Evolutionary conservation across 2,329 filamentous ascomycete species (phyloP).

Genomic region (Emergomyces orientalis): DNA sequence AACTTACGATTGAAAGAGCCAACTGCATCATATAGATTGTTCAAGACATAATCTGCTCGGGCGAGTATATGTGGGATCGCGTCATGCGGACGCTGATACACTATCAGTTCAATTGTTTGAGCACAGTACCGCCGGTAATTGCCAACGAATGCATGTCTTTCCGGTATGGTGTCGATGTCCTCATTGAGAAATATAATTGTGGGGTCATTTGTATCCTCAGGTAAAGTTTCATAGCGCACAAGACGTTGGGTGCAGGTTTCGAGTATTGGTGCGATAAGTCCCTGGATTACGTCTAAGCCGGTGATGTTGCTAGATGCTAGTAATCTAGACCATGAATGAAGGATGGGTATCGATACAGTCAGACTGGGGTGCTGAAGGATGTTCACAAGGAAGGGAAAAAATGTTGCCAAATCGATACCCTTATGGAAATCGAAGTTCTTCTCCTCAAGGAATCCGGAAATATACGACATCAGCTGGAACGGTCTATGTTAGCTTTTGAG

Average conservation of each 20-base stretch:
- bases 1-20: slow-evolving; percentile 56
- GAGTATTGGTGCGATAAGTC: slow-evolving; percentile 63
- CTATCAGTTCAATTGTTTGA: slow-evolving; percentile 77
- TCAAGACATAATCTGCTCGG: slow-evolving; percentile 63
- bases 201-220: slow-evolving; percentile 69
- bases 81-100: slow-evolving; percentile 70
- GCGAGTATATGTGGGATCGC: slow-evolving; percentile 80
- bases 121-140: slow-evolving; percentile 91
- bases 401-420: slow-evolving; percentile 58
- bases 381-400: slow-evolving; percentile 68
- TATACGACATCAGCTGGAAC: slow-evolving; percentile 65
- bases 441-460: slow-evolving; percentile 75
- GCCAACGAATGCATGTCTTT: slow-evolving; percentile 87
- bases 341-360: slow-evolving; percentile 82
- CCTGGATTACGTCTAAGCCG: slow-evolving; percentile 46
- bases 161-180: slow-evolving; percentile 89
- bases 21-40: slow-evolving; percentile 63
- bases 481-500: slow-evolving; percentile 8
- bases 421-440: slow-evolving; percentile 59
- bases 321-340: slow-evolving; percentile 82
- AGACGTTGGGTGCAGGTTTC: slow-evolving; percentile 76
- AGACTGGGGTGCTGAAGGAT: slow-evolving; percentile 80
- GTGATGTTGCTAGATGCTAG: slow-evolving; percentile 63
- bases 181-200: slow-evolving; percentile 77
- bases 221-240: slow-evolving; percentile 77